phyloP scores from a whole-genome alignment of 2,329 filamentous ascomycete species.

The Plenodomus lindquistii region DNA sequence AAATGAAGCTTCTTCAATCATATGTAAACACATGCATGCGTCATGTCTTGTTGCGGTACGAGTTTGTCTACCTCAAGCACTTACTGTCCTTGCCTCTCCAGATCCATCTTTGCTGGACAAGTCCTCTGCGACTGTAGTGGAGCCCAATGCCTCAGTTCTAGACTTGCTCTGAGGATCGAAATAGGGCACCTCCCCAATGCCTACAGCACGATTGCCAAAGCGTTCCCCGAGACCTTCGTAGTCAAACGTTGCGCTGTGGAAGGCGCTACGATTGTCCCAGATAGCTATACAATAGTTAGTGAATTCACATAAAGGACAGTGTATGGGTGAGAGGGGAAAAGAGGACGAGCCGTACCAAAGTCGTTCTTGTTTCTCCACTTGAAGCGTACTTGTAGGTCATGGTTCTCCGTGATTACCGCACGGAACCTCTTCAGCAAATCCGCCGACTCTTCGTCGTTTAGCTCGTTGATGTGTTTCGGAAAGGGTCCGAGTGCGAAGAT shows the following conservation, averaged over 20 bases:
- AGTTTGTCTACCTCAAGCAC: conserved; percentile 4
- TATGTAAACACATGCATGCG: too few species aligned
- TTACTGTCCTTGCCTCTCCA: background rate
- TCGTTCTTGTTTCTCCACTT: conserved; percentile 39
- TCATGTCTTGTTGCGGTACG: conserved; percentile 4
- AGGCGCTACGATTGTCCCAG: conserved; percentile 44
- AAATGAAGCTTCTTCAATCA: too few species aligned
- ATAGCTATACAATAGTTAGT: conserved; percentile 32
- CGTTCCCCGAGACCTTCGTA: conserved; percentile 19
- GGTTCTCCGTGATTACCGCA: conserved; percentile 38
- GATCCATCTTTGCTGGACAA: background rate
- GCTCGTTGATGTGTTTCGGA: conserved; percentile 43
- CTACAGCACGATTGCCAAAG: conserved; percentile 37
- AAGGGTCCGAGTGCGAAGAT: conserved; percentile 27
- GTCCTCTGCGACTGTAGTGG: too few species aligned
- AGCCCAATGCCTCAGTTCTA: conserved; percentile 24
- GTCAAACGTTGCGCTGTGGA: conserved; percentile 29
- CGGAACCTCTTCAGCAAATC: conserved; percentile 15
- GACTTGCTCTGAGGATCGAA: conserved; percentile 40
- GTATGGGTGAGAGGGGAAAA: background rate
- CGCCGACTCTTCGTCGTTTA: conserved; percentile 38
- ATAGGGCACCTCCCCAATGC: conserved; percentile 47
- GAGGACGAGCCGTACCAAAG: too few species aligned
- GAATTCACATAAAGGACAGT: background rate
- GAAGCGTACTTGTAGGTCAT: conserved; percentile 48